Evolutionary conservation across 352 stramenopile genomes (phyloP), one percentile per base, ranked within the genome.

Genomic region (Albugo candida): DNA sequence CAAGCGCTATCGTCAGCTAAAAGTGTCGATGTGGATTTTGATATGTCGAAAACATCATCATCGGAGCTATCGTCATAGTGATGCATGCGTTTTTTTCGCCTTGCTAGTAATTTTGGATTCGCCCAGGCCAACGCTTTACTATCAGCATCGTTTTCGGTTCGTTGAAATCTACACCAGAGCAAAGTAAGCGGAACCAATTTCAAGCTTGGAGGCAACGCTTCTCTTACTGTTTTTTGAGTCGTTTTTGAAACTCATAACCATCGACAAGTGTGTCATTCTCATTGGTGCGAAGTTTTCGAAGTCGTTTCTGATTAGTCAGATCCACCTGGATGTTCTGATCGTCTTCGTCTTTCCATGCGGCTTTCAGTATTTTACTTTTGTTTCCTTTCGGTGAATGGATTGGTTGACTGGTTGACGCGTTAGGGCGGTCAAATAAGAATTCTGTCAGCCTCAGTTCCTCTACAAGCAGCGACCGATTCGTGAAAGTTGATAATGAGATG

Each of bases 281-380:
- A 5, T 67, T 81, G 54, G 80, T 87, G 58, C 76, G 77, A 27
- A 92, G 64, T 54, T 93, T 93, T 44, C 76, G 76, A 51, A 88
- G 59, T 12, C 76, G 80, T 20, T 56, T 61, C 47, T 82, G 59
- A 21, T 79, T 60, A 35, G 74, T 63, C 10, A 94, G 56, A 49
- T 71, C 79, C 41, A 93, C 69, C 34, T 78, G 50, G 14, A 92
- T 60, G 14, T 70, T 53, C 6, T 64, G 65, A 49, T 94, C 82
- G 47, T 93, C 82, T 8, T 93, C 81, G 59, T 94, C 82, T 39
- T 85, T 65, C 82, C 82, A 94, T 14, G 76, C 82, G 0, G 72
- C 60, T 39, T 78, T 63, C 10, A 49, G 20, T 10, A 31, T 31
- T 8, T 31, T 31, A 8, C 24, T 31, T 31, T 31, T 31, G 24